Evolutionary conservation across 352 stramenopile genomes (phyloP).

Genomic region (Blastocystis sp.): DNA sequence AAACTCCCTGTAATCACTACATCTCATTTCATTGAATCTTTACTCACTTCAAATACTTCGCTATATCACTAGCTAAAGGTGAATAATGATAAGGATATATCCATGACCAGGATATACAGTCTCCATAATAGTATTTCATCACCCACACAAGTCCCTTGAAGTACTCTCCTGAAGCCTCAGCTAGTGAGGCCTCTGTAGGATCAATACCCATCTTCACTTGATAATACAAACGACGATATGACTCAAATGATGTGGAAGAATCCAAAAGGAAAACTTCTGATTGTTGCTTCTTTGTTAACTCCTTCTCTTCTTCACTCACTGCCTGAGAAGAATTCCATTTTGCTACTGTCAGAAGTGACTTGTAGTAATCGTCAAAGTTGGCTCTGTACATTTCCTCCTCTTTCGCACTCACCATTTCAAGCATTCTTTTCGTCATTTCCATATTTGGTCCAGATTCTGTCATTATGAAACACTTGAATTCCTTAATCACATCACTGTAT

Average conservation of each 20-base stretch:
- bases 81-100: constrained; percentile 98
- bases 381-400: neutral
- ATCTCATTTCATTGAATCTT: neutral
- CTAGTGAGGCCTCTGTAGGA: neutral
- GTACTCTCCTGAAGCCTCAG: constrained; percentile 74
- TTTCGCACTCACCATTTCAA: neutral
- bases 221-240: constrained; percentile 9
- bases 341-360: neutral
- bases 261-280: neutral
- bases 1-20: constrained; percentile 79
- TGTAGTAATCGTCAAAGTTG: neutral
- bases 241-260: neutral
- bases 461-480: neutral
- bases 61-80: constrained; percentile 95
- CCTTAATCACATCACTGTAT: neutral
- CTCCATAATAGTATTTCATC: constrained; percentile 97
- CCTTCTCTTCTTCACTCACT: neutral
- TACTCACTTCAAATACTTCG: constrained; percentile 76
- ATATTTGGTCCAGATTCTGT: neutral
- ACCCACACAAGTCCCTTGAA: constrained; percentile 98
- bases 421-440: neutral
- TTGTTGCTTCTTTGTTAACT: neutral
- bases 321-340: neutral
- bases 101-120: constrained; percentile 93
- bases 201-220: neutral